A percentile compares a stretch with the other conserved stretches of the same genome.
phyloP scores from a whole-genome alignment of 2,329 filamentous ascomycete species.

The Penicillium sclerotigenum region DNA sequence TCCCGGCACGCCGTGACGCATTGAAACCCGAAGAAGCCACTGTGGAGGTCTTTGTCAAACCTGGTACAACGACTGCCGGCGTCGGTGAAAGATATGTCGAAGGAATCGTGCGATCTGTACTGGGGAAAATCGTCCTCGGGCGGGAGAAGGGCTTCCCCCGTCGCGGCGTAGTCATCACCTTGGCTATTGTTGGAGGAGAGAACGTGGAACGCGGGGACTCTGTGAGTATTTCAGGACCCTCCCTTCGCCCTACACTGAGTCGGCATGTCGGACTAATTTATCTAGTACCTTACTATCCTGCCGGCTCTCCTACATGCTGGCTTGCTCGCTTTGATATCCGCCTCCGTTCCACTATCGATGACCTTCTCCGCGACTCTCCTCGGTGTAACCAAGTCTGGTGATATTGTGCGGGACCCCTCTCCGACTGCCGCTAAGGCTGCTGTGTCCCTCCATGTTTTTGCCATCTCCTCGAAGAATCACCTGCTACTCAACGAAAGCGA shows the following conservation, averaged over 20 bases:
- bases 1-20: conserved; percentile 68
- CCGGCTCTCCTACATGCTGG: conserved; percentile 79
- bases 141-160: conserved; percentile 43
- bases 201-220: conserved; percentile 37
- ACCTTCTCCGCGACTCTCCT: conserved; percentile 66
- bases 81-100: conserved; percentile 81
- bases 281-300: conserved; percentile 73
- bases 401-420: conserved; percentile 59
- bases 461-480: conserved; percentile 70
- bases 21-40: conserved; percentile 88
- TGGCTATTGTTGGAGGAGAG: conserved; percentile 41
- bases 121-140: conserved; percentile 42
- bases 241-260: background rate
- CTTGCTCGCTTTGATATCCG: conserved; percentile 74
- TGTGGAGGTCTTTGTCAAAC: conserved; percentile 85
- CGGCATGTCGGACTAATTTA: conserved; percentile 12
- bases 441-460: conserved; percentile 75
- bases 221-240: conserved; percentile 25
- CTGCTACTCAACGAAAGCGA: conserved; percentile 78
- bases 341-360: conserved; percentile 73
- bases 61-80: conserved; percentile 80
- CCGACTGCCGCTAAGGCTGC: conserved; percentile 60
- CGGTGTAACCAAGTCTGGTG: conserved; percentile 50
- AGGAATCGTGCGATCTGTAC: conserved; percentile 43
- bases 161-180: conserved; percentile 43